A percentile compares a stretch with the other conserved stretches of the same genome.
Conservation (phyloP, 805 yeast species). For the Zygosaccharomyces kombuchaensis region DNA sequence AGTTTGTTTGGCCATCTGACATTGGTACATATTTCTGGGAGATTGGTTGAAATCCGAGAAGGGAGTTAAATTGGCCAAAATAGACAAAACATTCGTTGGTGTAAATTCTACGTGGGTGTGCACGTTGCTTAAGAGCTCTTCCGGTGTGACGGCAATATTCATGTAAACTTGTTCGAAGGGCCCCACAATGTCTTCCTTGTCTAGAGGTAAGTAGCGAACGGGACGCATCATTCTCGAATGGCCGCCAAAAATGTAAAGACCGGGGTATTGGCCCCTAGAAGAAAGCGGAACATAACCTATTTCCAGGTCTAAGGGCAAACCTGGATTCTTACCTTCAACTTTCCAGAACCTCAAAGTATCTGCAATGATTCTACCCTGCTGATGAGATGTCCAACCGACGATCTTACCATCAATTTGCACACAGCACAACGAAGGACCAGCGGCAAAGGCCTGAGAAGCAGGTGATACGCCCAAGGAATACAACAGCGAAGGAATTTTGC, state of each 20-base stretch:
- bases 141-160: conserved; percentile 92
- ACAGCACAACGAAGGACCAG: conserved; percentile 85
- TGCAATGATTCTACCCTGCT: conserved; percentile 79
- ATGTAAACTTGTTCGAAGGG: conserved; percentile 98
- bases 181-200: conserved; percentile 81
- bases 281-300: conserved; percentile 97
- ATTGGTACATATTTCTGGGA: conserved; percentile 99
- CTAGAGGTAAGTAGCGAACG: conserved; percentile 82
- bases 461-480: conserved; percentile 76
- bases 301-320: conserved; percentile 83
- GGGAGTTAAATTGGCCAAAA: conserved; percentile 94
- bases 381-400: conserved; percentile 91
- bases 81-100: conserved; percentile 91
- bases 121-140: conserved; percentile 72
- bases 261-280: conserved; percentile 94
- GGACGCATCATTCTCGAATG: conserved; percentile 95
- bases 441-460: conserved; percentile 64
- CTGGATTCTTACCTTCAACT: conserved; percentile 64
- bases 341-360: conserved; percentile 91
- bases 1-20: conserved; percentile 99
- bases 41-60: conserved; percentile 98
- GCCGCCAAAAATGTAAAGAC: conserved; percentile 86
- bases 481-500: conserved; percentile 61
- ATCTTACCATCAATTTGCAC: conserved; percentile 91
- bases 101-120: conserved; percentile 93